Evolutionary conservation across 805 yeast species (phyloP), one percentile per base, ranked within the genome.

Genomic region (Ogataea nakhonphanomensis): DNA sequence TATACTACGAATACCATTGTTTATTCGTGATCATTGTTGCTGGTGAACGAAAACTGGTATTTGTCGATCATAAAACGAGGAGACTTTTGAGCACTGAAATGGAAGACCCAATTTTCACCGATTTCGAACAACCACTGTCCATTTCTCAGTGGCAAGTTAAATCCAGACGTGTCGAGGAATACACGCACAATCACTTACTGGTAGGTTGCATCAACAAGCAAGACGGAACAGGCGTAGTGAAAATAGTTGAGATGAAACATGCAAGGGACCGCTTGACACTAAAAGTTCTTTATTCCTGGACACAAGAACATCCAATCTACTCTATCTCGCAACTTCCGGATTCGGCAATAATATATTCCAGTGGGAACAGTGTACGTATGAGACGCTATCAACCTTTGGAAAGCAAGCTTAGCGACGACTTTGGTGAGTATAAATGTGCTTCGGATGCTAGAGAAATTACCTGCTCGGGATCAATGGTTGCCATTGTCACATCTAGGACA

Each of bases 91-190:
- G 27, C 8, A 17, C 36, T 12, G 33, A 37, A 1, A 22, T 31
- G 11, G 33, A 28, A 8, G 25, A 34, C 11, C 28, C 39, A 3
- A 25, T 53, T 3, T 33, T 58, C n/a, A 38, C 32, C 6, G 40
- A 43, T 0, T 47, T 51, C 5, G 67, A 62, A 31, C 52, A 37
- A 4, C 66, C 69, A 1, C 27, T 56, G 7, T 49, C 59, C 7
- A 21, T 68, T 3, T 46, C 59, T n/a, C 61, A 59, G 34, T 68
- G 71, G 73, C 49, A 53, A 11, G 50, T 66, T 3, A 46, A 38
- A 10, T 51, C 53, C 10, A 46, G 43, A 43, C 39, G 46, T 22
- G 34, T 24, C 24, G 48, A 37, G 22, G 46, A 31, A 7, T 48
- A 48, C 25, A 41, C 41, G 7, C 60, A 53, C 31, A 43, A 50